These are phyloP conservation scores for Aspergillus sp. DNA, from an alignment of 2,329 filamentous ascomycete species.

Conservation along the genomic window DNA sequence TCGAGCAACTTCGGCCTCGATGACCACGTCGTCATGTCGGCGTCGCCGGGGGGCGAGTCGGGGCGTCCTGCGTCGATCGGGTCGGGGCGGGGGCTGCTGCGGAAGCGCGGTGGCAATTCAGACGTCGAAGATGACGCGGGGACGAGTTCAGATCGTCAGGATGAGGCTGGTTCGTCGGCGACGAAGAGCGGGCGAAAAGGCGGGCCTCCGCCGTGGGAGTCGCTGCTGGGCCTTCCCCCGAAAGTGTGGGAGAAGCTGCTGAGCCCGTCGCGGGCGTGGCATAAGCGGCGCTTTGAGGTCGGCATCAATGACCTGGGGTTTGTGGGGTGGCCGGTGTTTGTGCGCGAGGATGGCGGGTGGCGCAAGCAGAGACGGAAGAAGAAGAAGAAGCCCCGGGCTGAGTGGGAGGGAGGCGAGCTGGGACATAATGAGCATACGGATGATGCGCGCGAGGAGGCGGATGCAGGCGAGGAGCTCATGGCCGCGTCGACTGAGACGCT, in stretches of 20 bases:
- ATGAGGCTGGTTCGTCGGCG: conserved; percentile 19
- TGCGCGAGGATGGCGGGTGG: conserved; percentile 75
- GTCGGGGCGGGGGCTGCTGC: conserved; percentile 27
- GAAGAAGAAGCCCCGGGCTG: conserved; percentile 35
- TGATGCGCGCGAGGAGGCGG: conserved; percentile 33
- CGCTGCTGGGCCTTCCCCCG: conserved; percentile 70
- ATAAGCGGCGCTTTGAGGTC: conserved; percentile 80
- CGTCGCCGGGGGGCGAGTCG: conserved; percentile 27
- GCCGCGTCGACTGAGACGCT: conserved; percentile 23
- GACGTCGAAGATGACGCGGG: conserved; percentile 34
- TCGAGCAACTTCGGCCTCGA: conserved; percentile 35
- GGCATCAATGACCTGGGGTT: conserved; percentile 77
- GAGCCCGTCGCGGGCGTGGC: conserved; percentile 70
- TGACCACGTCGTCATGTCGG: conserved; percentile 24
- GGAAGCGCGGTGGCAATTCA: conserved; percentile 28
- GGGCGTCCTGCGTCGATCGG: conserved; percentile 34
- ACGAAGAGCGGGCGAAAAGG: conserved; percentile 18
- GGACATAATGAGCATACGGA: conserved; percentile 35
- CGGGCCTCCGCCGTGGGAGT: conserved; percentile 48
- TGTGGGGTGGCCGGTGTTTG: conserved; percentile 79
- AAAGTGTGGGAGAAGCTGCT: conserved; percentile 76
- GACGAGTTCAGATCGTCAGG: conserved; percentile 24
- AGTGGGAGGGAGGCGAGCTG: conserved; percentile 32
- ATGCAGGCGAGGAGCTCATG: not conserved
- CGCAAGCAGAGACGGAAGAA: conserved; percentile 55